phyloP scores from a whole-genome alignment of 495 filamentous ascomycete species.

The Amniculicola lignicola region DNA sequence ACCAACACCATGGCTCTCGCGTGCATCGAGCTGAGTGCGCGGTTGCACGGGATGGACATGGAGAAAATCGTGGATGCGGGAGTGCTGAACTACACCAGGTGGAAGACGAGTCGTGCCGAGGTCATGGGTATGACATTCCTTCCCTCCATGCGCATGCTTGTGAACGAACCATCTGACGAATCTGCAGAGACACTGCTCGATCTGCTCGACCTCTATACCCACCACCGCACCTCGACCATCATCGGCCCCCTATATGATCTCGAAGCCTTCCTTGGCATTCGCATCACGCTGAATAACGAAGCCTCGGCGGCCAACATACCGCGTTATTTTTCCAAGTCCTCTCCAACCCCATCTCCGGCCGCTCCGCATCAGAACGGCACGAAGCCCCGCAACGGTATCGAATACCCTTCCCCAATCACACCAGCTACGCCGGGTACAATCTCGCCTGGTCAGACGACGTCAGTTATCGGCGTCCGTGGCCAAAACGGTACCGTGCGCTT shows the following conservation, averaged over 20 bases:
- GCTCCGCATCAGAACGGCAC: constrained; percentile 27
- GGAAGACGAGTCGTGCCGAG: constrained; percentile 61
- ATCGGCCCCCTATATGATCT: constrained; percentile 68
- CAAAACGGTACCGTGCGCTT: constrained; percentile 81
- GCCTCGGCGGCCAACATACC: constrained; percentile 53
- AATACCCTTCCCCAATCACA: constrained; percentile 31
- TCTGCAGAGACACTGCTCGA: constrained; percentile 73
- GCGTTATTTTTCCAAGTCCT: constrained; percentile 49
- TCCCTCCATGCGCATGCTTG: not conserved
- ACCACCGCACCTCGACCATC: constrained; percentile 68
- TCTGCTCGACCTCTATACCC: constrained; percentile 81
- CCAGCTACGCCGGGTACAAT: constrained; percentile 32
- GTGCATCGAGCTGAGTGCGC: constrained; percentile 74
- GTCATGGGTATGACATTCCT: constrained; percentile 57
- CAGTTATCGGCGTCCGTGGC: constrained; percentile 52
- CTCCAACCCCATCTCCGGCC: constrained; percentile 25
- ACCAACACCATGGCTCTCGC: constrained; percentile 74
- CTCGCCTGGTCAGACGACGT: constrained; percentile 25
- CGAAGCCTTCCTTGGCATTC: constrained; percentile 74
- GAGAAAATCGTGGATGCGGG: constrained; percentile 47
- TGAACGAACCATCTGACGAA: not conserved
- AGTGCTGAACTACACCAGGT: constrained; percentile 48
- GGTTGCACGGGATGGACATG: constrained; percentile 55
- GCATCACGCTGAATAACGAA: constrained; percentile 81
- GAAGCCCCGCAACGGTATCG: constrained; percentile 34